These are phyloP conservation scores for Sphaerulina musiva DNA, from an alignment of 2,329 filamentous ascomycete genomes.

Conservation along the genomic window DNA sequence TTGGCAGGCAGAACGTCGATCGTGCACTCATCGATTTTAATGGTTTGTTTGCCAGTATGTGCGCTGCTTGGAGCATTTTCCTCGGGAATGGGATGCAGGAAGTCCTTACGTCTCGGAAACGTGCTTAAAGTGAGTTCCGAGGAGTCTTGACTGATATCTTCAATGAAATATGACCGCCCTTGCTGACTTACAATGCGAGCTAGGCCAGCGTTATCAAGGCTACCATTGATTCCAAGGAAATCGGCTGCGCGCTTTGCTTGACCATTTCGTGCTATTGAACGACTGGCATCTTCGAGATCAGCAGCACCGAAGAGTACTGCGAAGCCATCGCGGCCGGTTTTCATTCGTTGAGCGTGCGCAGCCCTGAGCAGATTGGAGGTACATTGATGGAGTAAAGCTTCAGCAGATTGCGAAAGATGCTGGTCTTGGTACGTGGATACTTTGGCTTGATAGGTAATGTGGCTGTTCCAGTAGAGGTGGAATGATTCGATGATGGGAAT, in stretches of 20 bases:
- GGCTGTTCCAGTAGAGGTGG: conserved; percentile 25
- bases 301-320: conserved; percentile 13
- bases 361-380: not conserved
- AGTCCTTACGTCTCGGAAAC: conserved; percentile 54
- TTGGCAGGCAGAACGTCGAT: conserved; percentile 42
- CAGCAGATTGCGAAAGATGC: not conserved
- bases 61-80: conserved; percentile 19
- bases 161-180: conserved; percentile 19
- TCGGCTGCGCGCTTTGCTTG: not conserved
- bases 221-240: not conserved
- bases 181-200: conserved; percentile 15
- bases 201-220: conserved; percentile 13
- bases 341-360: conserved; percentile 13
- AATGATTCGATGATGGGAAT: conserved; percentile 10
- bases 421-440: not conserved
- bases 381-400: not conserved
- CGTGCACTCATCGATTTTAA: conserved; percentile 46
- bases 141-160: not conserved
- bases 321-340: conserved; percentile 8
- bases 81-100: conserved; percentile 44
- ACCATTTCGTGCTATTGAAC: not conserved
- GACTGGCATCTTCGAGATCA: not conserved
- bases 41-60: conserved; percentile 42
- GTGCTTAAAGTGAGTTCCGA: conserved; percentile 7
- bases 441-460: conserved; percentile 14